A percentile compares a stretch with the other conserved stretches of the same genome.
Conservation (phyloP, 345 rosid species). For the Sapria himalayana region DNA sequence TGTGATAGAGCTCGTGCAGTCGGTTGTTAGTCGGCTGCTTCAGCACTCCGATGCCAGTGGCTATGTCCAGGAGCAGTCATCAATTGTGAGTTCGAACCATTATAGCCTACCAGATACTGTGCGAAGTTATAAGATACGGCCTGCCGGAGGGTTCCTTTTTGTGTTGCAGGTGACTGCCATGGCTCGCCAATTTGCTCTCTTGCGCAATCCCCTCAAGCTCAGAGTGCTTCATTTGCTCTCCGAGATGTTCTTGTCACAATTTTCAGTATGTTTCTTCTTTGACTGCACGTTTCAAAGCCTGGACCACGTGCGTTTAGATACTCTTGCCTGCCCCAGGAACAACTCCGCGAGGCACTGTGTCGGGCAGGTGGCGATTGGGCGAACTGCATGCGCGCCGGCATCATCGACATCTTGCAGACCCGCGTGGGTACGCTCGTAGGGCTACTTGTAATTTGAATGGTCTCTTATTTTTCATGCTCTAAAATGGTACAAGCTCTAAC, state of each 20-base stretch:
- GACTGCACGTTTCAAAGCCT: no score
- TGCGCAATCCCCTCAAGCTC: slow-evolving; percentile 64
- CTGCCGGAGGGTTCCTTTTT: slow-evolving; percentile 1
- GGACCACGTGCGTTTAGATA: no score
- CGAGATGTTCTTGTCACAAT: slow-evolving; percentile 39
- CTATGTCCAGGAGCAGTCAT: slow-evolving; percentile 28
- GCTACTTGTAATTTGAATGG: no score
- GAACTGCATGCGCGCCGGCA: slow-evolving; percentile 36
- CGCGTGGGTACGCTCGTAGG: slow-evolving; percentile 76
- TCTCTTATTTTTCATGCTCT: not conserved
- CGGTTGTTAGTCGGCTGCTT: slow-evolving; percentile 28
- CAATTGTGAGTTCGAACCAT: slow-evolving; percentile 30
- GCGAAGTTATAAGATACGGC: no score
- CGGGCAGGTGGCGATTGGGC: slow-evolving; percentile 37
- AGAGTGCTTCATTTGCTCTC: slow-evolving; percentile 70
- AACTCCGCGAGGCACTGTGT: slow-evolving; percentile 34
- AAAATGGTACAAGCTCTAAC: no score
- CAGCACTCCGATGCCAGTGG: slow-evolving; percentile 15
- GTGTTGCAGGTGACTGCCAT: slow-evolving; percentile 29
- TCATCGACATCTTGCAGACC: slow-evolving; percentile 62
- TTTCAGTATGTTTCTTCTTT: slow-evolving; percentile 19
- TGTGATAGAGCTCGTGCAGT: slow-evolving; percentile 41
- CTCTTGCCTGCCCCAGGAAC: slow-evolving; percentile 21
- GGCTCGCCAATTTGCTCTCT: slow-evolving; percentile 55
- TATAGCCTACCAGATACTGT: no score